These are phyloP conservation scores for Cryptococcus sp. DNA, from an alignment of 1,284 basidiomycete genomes.

Conservation along the genomic window DNA sequence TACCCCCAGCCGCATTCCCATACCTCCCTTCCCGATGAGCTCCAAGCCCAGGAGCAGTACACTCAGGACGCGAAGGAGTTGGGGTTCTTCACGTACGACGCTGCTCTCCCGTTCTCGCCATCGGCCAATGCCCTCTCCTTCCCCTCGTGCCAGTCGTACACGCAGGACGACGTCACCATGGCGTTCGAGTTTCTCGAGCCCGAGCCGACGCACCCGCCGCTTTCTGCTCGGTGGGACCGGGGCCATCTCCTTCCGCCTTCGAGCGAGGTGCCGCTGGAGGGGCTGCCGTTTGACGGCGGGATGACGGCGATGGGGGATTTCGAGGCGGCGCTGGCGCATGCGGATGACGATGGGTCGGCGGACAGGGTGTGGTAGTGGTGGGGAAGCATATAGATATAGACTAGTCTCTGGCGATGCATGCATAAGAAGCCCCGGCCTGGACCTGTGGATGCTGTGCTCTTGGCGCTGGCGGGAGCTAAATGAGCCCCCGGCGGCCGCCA, in stretches of 20 bases:
- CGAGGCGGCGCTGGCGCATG: slow-evolving; percentile 26
- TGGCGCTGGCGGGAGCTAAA: no score
- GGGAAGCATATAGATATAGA: neutral
- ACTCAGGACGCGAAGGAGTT: slow-evolving; percentile 1
- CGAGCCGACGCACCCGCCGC: neutral
- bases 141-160: neutral
- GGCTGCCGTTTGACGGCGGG: slow-evolving; percentile 18
- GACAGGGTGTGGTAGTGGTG: neutral
- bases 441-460: no score
- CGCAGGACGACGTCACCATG: no score
- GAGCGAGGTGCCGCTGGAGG: slow-evolving; percentile 21
- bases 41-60: neutral
- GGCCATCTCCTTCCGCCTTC: slow-evolving; percentile 14
- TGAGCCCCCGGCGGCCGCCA: no score
- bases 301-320: slow-evolving; percentile 15
- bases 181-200: no score
- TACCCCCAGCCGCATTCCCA: slow-evolving; percentile 15
- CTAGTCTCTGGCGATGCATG: no score
- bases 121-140: slow-evolving; percentile 8
- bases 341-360: slow-evolving; percentile 16
- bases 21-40: slow-evolving; percentile 3
- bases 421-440: no score
- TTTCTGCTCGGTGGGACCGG: slow-evolving; percentile 11
- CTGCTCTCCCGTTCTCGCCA: slow-evolving; percentile 33
- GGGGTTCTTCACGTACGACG: slow-evolving; percentile 29